phyloP scores from a whole-genome alignment of 352 stramenopile genomes.

The Phytophthora litchii region DNA sequence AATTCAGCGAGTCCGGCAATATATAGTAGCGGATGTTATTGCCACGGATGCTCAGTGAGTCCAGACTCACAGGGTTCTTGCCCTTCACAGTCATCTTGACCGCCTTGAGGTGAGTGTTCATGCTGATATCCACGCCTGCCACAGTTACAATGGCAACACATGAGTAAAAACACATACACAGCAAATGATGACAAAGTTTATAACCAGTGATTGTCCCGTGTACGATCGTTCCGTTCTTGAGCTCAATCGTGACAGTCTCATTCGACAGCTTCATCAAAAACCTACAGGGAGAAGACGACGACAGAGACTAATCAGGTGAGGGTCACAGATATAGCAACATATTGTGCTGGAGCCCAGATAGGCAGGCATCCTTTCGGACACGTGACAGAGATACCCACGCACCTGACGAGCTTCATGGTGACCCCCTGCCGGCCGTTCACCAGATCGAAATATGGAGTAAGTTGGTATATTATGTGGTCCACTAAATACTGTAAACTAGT shows the following conservation, averaged over 20 bases:
- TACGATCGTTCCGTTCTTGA: slow-evolving; percentile 99
- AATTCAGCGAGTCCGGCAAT: slow-evolving; percentile 96
- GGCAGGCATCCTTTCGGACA: background rate
- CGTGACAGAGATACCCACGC: slow-evolving; percentile 12
- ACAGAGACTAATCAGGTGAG: slow-evolving; percentile 2
- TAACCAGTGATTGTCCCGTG: slow-evolving; percentile 96
- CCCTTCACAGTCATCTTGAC: slow-evolving; percentile 98
- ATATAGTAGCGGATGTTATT: slow-evolving; percentile 98
- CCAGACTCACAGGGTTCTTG: slow-evolving; percentile 97
- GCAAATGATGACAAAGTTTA: background rate
- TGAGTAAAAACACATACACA: slow-evolving; percentile 3
- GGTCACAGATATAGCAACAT: background rate
- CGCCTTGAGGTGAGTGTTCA: slow-evolving; percentile 99
- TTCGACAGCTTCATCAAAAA: slow-evolving; percentile 99
- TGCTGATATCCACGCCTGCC: slow-evolving; percentile 97
- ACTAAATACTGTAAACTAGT: too few relatives aligned
- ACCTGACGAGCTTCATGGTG: slow-evolving; percentile 56
- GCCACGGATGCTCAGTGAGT: slow-evolving; percentile 97
- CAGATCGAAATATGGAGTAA: too few relatives aligned
- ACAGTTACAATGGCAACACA: background rate
- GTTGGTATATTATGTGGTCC: too few relatives aligned
- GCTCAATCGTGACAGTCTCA: slow-evolving; percentile 99
- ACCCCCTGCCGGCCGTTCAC: background rate
- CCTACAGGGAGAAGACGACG: slow-evolving; percentile 35
- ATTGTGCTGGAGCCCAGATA: background rate